These are phyloP conservation scores for Aureobasidium sp. DNA, from an alignment of 2,329 filamentous ascomycete genomes.

Conservation along the genomic window DNA sequence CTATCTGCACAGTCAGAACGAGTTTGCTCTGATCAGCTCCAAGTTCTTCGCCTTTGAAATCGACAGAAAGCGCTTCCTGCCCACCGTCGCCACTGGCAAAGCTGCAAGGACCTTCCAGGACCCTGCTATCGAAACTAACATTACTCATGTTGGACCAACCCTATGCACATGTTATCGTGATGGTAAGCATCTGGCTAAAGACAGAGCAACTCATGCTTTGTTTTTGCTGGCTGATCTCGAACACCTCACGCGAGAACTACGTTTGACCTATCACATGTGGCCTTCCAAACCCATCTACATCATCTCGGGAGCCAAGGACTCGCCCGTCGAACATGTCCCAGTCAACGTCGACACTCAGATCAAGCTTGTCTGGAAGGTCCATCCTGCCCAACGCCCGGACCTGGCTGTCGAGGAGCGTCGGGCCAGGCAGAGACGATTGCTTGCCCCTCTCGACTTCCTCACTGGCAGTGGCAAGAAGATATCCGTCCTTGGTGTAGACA, in stretches of 20 bases:
- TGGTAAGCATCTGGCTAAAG: neutral
- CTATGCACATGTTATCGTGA: neutral
- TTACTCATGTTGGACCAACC: neutral
- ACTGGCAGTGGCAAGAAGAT: neutral
- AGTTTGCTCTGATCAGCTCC: neutral
- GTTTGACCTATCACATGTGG: neutral
- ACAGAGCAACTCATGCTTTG: neutral
- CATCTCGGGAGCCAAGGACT: neutral
- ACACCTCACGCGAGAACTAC: neutral
- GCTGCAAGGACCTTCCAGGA: neutral
- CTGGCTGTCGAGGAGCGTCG: neutral
- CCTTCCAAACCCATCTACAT: neutral
- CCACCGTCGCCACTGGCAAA: neutral
- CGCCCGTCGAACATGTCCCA: neutral
- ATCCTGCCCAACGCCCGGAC: neutral
- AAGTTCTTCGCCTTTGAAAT: slow-evolving; percentile 1
- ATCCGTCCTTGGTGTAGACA: neutral
- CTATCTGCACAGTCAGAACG: neutral
- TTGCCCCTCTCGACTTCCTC: neutral
- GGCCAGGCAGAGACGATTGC: neutral
- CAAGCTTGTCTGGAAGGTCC: slow-evolving; percentile 3
- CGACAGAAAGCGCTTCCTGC: neutral
- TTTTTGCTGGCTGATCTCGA: neutral
- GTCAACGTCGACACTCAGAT: neutral
- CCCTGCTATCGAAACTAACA: neutral